Conservation (phyloP, 345 rosid genomes). For the Limnanthes douglasii region DNA sequence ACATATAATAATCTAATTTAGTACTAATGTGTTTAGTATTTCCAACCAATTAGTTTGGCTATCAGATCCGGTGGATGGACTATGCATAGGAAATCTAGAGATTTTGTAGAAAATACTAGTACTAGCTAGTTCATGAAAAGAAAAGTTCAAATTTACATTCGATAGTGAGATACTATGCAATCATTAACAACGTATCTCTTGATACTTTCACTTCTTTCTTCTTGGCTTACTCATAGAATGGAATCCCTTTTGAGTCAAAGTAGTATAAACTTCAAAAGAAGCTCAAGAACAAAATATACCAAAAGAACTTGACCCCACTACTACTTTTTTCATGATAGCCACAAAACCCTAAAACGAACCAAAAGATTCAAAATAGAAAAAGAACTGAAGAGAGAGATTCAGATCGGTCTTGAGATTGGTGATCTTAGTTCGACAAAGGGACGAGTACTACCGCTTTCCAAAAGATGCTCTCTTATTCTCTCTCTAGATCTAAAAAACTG, state of each 20-base stretch:
- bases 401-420: constrained; percentile 11
- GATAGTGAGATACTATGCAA: constrained; percentile 20
- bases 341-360: too few species aligned
- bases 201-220: too few species aligned
- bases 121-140: constrained; percentile 7
- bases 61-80: too few species aligned
- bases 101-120: too few species aligned
- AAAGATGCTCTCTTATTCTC: neutral
- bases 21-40: too few species aligned
- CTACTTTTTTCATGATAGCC: constrained; percentile 17
- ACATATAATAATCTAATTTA: too few species aligned
- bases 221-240: constrained; percentile 17
- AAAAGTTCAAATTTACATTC: constrained; percentile 10
- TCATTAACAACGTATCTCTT: constrained; percentile 21
- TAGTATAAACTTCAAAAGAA: constrained; percentile 14
- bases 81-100: too few species aligned
- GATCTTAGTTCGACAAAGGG: too few species aligned
- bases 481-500: too few species aligned
- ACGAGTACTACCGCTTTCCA: constrained; percentile 3
- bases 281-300: constrained; percentile 10
- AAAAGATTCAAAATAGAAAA: constrained; percentile 2
- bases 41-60: too few species aligned
- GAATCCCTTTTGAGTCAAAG: constrained; percentile 23
- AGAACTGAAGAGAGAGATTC: constrained; percentile 9
- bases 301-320: constrained; percentile 18